Conservation (phyloP, 805 yeast genomes). For the Wickerhamomyces mucosus region DNA sequence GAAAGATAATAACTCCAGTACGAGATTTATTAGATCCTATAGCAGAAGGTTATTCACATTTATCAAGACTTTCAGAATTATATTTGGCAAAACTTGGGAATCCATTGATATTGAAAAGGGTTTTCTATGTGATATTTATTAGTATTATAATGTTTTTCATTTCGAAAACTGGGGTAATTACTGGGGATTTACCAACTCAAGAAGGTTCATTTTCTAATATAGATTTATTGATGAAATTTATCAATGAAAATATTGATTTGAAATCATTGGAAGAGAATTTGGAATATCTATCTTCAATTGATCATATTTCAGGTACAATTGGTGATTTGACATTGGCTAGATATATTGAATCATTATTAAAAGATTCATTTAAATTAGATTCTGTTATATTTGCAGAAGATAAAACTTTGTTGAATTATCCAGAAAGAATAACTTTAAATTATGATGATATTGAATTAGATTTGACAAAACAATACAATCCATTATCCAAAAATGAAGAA, state of each 20-base stretch:
- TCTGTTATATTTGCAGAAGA: conserved; percentile 40
- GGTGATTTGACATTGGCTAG: conserved; percentile 71
- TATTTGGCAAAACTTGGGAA: conserved; percentile 64
- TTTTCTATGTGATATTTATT: conserved; percentile 60
- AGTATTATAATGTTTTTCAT: conserved; percentile 49
- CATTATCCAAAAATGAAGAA: conserved; percentile 53
- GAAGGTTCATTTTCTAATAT: conserved; percentile 60
- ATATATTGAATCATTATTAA: conserved; percentile 52
- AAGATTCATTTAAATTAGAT: conserved; percentile 41
- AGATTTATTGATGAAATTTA: conserved; percentile 36
- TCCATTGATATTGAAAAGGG: conserved; percentile 72
- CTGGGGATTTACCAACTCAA: conserved; percentile 29
- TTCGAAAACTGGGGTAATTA: conserved; percentile 46
- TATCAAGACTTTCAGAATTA: conserved; percentile 41
- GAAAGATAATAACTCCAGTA: conserved; percentile 5
- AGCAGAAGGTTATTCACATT: conserved; percentile 25
- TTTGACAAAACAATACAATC: conserved; percentile 47
- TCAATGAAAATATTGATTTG: conserved; percentile 43
- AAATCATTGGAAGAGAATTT: conserved; percentile 22
- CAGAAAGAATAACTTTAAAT: conserved; percentile 27
- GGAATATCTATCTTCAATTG: conserved; percentile 32
- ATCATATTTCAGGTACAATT: conserved; percentile 78
- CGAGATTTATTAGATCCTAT: conserved; percentile 37
- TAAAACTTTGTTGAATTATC: conserved; percentile 57
- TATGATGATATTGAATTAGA: conserved; percentile 20